Base-by-base conservation (phyloP, 352 stramenopile genomes). In the Chrysophaeum taylorii region DNA sequence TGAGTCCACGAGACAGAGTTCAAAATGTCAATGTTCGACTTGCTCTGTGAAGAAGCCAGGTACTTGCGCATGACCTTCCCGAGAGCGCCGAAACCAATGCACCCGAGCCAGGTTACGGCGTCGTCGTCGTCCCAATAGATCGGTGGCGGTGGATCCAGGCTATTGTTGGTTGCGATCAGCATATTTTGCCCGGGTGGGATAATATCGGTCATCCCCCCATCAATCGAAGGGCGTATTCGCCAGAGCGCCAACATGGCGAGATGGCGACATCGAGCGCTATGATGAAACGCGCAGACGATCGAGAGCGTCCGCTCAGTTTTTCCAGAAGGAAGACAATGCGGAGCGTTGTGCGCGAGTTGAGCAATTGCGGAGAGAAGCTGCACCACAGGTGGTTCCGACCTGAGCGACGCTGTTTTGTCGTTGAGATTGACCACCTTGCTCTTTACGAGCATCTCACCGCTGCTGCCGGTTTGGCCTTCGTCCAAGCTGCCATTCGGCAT, bases 61-160 rank as follows among this genome's bases (percentile, higher is more conserved):
- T 64, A 64, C 27, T 7, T n/a, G 15, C 53, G 53, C 15, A 64
- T 7, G 29, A 33, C 29, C 12, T 16, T 9, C 27, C 53, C 53
- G 15, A 64, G 12, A n/a, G 15, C 4, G 7, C 53, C 53, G 53
- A 64, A 64, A 33, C 53, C 53, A 33, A 64, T n/a, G 53, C 29
- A 37, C 12, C 53, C 53, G 53, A 64, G 53, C 53, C 53, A 64
- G 29, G 53, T 64, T 9, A 41, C 53, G 5, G 53, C 53, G 53
- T 64, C 53, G 15, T 64, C 53, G 12, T 35, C 53, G 16, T 41
- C 33, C 53, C 53, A 64, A 4, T 4, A 42, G 7, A 4, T 4
- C 29, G 53, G 53, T 25, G 15, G 15, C 53, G 29, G 53, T 7
- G 53, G 53, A 25, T 25, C 33, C 12, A 41, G 12, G 53, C 53